These are phyloP conservation scores for Pseudonitzschia pungens DNA, from an alignment of 108 stramenopile species.

Conservation along the genomic window DNA sequence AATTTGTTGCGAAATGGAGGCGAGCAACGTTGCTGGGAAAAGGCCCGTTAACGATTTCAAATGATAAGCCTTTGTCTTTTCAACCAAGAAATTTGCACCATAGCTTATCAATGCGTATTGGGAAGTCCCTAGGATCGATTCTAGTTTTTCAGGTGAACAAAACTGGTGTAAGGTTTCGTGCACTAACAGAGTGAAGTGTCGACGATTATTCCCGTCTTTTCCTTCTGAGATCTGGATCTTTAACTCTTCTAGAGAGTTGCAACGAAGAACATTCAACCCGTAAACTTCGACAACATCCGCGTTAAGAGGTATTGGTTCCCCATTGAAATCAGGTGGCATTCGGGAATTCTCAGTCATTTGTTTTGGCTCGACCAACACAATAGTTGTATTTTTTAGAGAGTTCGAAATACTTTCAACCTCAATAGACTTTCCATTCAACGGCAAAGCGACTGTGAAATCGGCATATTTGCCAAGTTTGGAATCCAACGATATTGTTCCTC, in stretches of 20 bases:
- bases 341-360: constrained; percentile 16
- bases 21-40: constrained; percentile 26
- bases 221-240: background rate
- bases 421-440: constrained; percentile 19
- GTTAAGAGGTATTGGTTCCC: constrained; percentile 24
- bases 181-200: constrained; percentile 28
- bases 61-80: constrained; percentile 26
- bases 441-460: constrained; percentile 51
- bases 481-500: constrained; percentile 49
- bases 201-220: no score
- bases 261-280: constrained; percentile 14
- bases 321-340: background rate
- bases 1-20: constrained; percentile 17
- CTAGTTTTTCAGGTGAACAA: constrained; percentile 2
- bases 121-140: background rate
- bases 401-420: constrained; percentile 14
- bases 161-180: constrained; percentile 30
- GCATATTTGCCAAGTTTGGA: constrained; percentile 42
- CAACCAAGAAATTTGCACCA: constrained; percentile 32
- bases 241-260: constrained; percentile 11
- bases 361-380: constrained; percentile 22
- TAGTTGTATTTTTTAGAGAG: constrained; percentile 20
- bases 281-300: constrained; percentile 12
- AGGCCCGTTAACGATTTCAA: constrained; percentile 26
- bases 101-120: constrained; percentile 29